Conservation (phyloP, 2,329 filamentous ascomycete species). For the Diaporthe humulicola region DNA sequence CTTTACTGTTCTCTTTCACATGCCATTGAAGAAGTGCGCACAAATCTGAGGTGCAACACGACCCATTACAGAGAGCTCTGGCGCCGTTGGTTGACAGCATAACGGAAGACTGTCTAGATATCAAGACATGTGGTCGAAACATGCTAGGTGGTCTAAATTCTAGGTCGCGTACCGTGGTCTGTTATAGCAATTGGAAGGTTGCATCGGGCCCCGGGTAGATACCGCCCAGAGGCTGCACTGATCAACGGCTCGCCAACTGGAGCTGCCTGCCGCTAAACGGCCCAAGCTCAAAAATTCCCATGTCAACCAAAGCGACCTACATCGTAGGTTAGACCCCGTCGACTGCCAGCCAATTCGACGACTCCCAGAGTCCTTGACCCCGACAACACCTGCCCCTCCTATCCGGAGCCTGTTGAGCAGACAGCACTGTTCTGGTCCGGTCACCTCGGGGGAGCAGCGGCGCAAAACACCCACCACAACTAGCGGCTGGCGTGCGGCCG, state of each 20-base stretch:
- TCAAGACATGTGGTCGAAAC: background rate
- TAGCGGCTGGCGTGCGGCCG: constrained; percentile 20
- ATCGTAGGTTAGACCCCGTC: background rate
- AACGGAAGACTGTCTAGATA: background rate
- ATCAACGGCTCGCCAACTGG: constrained; percentile 10
- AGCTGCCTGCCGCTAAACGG: constrained; percentile 28
- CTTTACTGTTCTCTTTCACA: background rate
- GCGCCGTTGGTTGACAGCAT: background rate
- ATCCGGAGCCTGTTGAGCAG: background rate
- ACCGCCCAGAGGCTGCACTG: constrained; percentile 9
- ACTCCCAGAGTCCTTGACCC: background rate
- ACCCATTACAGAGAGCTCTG: background rate
- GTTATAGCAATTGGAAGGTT: background rate
- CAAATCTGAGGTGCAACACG: background rate
- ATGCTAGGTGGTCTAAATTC: background rate
- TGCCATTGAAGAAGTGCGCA: background rate
- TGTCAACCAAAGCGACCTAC: background rate
- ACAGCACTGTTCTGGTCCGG: background rate
- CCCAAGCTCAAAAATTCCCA: constrained; percentile 41
- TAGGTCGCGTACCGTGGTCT: background rate
- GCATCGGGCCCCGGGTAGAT: constrained; percentile 9
- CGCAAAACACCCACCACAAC: constrained; percentile 10
- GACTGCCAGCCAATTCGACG: constrained; percentile 19
- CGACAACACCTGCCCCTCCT: background rate
- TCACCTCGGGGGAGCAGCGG: background rate